Percentiles rank a stretch among this genome's conserved stretches.
Conservation (phyloP, 2,329 filamentous ascomycete genomes). For the Ceratocystis colombiana region DNA sequence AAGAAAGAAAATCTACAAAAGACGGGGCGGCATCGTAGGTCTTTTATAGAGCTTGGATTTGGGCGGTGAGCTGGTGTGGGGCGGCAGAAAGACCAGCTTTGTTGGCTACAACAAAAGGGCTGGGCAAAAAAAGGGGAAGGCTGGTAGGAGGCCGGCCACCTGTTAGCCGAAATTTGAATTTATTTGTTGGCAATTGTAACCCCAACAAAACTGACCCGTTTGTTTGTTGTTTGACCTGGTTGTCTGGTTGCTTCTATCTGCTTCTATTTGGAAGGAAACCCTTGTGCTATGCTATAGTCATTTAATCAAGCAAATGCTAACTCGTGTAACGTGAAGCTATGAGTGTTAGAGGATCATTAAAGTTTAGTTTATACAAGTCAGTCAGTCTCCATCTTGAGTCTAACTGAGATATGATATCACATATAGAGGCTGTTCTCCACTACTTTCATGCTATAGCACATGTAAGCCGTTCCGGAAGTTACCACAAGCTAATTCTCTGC, state of each 20-base stretch:
- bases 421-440: too few relatives aligned
- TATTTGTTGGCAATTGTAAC: not conserved
- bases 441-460: too few relatives aligned
- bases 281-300: not conserved
- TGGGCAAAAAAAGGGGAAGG: not conserved
- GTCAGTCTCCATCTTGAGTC: not conserved
- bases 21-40: not conserved
- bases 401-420: not conserved
- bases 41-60: slow-evolving; percentile 16
- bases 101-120: not conserved
- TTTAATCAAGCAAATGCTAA: not conserved
- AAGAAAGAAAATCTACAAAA: slow-evolving; percentile 24
- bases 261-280: not conserved
- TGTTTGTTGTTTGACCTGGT: not conserved
- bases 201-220: not conserved
- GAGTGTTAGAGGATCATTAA: not conserved
- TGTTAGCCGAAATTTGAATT: not conserved
- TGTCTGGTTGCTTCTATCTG: not conserved
- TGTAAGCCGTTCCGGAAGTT: too few relatives aligned
- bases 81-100: not conserved
- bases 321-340: not conserved
- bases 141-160: not conserved
- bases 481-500: too few relatives aligned
- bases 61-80: slow-evolving; percentile 6
- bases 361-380: not conserved